Base-by-base conservation (phyloP, 2,329 filamentous ascomycete species). In the Thelonectria blattea region DNA sequence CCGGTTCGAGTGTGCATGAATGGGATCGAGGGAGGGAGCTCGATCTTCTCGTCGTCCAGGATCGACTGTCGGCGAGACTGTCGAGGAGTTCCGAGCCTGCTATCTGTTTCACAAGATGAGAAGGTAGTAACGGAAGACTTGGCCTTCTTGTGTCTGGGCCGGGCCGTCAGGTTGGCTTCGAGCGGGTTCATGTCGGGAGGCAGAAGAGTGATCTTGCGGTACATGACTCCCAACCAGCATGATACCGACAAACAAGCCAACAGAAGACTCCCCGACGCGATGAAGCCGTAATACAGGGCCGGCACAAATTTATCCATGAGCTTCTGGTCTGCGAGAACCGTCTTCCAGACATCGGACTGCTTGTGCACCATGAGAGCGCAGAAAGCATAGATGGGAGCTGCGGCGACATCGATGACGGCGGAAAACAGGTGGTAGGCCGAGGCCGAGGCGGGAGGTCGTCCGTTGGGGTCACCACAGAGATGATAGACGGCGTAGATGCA, bases 181-280 rank as follows among this genome's bases (percentile, higher is more conserved):
- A 98, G 82, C 2, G 94, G 94, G 73, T 98, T 98, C 91, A 97
- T 92, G 72, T 98, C 94, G 0, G 94, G 93, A 6, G 94, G 94
- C 74, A 97, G 84, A 18, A 83, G 81, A 5, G 88, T 83, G 69
- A 98, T 97, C 71, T 91, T 90, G 42, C 89, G 86, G 85, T 97
- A 98, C 67, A 90, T 85, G 53, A 91, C 74, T 15, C 88, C 87
- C 24, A 98, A 81, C 78, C 90, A 97, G 32, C 91, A 73, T 5
- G 91, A 91, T 37, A 96, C 79, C 17, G 81, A 75, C 1, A 95
- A 76, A 2, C 91, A 91, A 10, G 92, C 64, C 0, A 91, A 69
- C 73, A 97, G 93, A 18, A 96, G 73, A 1, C 83, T 86, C 12
- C 84, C 88, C 9, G 87, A 83, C 8, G 81, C 80, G 9, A 89